Base-by-base conservation (phyloP, 228 moss, liverwort and hornwort genomes). In the Sphagnum magellanicum region DNA sequence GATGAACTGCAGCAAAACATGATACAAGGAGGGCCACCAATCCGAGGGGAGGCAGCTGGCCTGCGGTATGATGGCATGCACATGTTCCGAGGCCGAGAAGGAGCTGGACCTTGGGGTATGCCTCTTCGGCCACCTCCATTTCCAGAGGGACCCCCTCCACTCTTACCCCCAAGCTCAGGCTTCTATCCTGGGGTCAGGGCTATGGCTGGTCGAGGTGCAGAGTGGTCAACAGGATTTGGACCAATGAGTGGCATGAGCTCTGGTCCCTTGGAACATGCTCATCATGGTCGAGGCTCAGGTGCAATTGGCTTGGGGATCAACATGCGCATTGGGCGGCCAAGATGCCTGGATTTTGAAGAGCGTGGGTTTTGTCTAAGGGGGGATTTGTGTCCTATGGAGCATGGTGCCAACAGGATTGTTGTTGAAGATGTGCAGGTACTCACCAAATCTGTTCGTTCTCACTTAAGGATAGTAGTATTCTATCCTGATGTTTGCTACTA, bases 321-420 rank as follows among this genome's bases (percentile, higher is more conserved):
- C 79, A 75, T 91, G 76, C 87, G 78, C 55, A 79, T 91, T 69
- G 87, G 84, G 73, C 92, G 95, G 64, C 95, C 91, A 63, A 89
- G 95, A 77, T 96, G 95, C 72, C 71, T 91, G 69, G 95, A 96
- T 80, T 96, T 96, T 77, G 95, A 96, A 75, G 95, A 96, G 76
- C 84, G 95, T 63, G 95, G 95, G 13, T 96, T 88, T 68, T 96
- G 95, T 83, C 79, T 96, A 65, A 87, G 92, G 76, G 95, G 95
- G 65, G 95, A 96, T 80, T 77, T 96, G 52, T 96, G 95, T 78
- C 95, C 95, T 53, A 96, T 96, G 95, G 95, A 96, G 78, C 95
- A 96, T 79, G 95, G 95, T 49, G 91, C 95, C 67, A 92, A 96
- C 76, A 77, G 83, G 58, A 96, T 96, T 72, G 95, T 96, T 50